Evolutionary conservation across 768 basidiomycete genomes (phyloP), one percentile per base, ranked within the genome.

Genomic region (Boletus huronensis): DNA sequence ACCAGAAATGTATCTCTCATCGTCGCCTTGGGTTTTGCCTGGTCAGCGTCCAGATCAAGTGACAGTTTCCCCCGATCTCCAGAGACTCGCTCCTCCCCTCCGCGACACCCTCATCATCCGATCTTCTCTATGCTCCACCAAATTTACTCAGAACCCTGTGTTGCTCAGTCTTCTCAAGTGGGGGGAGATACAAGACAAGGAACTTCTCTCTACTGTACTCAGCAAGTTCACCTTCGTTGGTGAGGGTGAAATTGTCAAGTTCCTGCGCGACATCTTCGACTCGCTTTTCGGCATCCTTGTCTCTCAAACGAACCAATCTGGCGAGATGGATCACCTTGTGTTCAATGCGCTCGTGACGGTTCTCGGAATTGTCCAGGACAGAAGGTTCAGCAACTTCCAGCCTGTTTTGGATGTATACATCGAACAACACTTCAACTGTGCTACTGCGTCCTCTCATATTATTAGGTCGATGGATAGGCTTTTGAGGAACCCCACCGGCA

Each of bases 181-280:
- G 95, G 85, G 90, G 65, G 77, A 79, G 46, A 74, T 92, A 13
- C 63, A 68, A 1, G 83, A 88, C 54, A 79, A 81, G 53, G 84
- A 87, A 9, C 68, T 82, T 11, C 78, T 98, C 17, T 77, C 84
- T 4, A 80, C 83, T 0, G 82, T 91, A 13, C 81, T 98, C 50
- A 79, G 80, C 57, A 85, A 90, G 70, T 93, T 98, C 69, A 87
- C 88, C 3, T 98, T 94, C 67, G 93, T 94, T 17, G 87, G 90
- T 9, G 95, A 98, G 71, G 87, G 90, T 17, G 95, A 98, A 72
- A 93, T 95, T 34, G 89, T 95, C 69, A 95, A 94, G 69, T 95
- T 93, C 70, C 77, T 93, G 19, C 83, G 88, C 25, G 85, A 92
- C 64, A 91, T 95, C 58, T 93, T 98, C 66, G 93, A 98, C 64